These are phyloP conservation scores for Colletotrichum viniferum DNA, from an alignment of 2,329 filamentous ascomycete genomes.

Conservation along the genomic window DNA sequence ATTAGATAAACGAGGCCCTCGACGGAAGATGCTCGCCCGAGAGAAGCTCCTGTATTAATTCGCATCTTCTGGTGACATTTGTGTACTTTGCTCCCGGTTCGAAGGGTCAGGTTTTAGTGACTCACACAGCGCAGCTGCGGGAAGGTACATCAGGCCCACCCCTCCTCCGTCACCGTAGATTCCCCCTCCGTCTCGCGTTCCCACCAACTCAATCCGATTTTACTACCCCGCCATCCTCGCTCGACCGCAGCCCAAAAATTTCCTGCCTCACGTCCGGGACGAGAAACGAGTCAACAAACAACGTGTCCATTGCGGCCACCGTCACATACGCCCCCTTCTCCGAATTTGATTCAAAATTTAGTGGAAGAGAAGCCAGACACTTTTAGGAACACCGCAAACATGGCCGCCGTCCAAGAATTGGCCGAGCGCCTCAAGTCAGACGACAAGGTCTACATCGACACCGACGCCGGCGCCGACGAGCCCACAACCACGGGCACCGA, in stretches of 20 bases:
- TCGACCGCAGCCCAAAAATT: slow-evolving; percentile 16
- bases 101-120: not conserved
- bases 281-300: slow-evolving; percentile 11
- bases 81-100: not conserved
- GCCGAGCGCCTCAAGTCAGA: slow-evolving; percentile 53
- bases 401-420: slow-evolving; percentile 53
- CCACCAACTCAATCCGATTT: slow-evolving; percentile 20
- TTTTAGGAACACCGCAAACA: slow-evolving; percentile 23
- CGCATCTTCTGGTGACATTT: not conserved
- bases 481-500: slow-evolving; percentile 70
- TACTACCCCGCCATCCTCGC: slow-evolving; percentile 23
- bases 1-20: not conserved
- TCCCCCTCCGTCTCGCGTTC: not conserved
- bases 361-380: not conserved
- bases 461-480: slow-evolving; percentile 77
- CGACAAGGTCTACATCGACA: slow-evolving; percentile 75
- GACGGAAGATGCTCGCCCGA: not conserved
- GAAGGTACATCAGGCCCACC: not conserved
- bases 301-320: not conserved
- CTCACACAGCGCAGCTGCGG: not conserved
- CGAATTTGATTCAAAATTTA: not conserved
- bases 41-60: not conserved
- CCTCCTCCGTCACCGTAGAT: not conserved
- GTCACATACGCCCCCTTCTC: not conserved
- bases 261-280: not conserved